Base-by-base conservation (phyloP, 306 rosid species). In the Senna siamea region DNA sequence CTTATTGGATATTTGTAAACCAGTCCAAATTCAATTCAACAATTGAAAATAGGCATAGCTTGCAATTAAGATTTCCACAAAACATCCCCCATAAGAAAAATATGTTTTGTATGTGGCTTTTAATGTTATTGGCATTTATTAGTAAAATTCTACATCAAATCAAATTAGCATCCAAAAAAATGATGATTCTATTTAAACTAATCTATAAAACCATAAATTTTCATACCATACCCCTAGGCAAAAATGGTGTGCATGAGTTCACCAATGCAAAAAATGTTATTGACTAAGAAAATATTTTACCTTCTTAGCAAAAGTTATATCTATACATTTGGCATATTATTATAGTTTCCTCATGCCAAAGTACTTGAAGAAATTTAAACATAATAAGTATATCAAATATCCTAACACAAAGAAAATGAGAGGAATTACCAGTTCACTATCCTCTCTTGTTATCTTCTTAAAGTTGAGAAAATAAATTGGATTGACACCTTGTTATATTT, bases 141-240 rank as follows among this genome's bases (percentile, higher is more conserved):
- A 35, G 18, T n/a, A 48, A 48, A 15, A 6, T 48, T 48, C 9
- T n/a, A n/a, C 54, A 48, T 48, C 54, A 5, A 15, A 48, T 37
- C 30, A 37, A 35, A 9, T 34, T 19, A 15, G 19, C n/a, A n/a
- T 60, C 19, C 66, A 1, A n/a, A 60, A 9, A 9, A 19, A 9
- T 5, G 18, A 10, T 17, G 11, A 4, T 11, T 38, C 50, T 38
- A 19, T 38, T 18, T 61, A 12, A 57, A 44, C 50, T 51, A 75
- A 55, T 54, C 55, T 35, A 34, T 18, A 32, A 14, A 34, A 65
- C 57, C n/a, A 55, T 56, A 68, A 67, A 34, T 34, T 51, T 68
- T 4, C 41, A 57, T 57, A 32, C 19, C 66, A 80, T 13, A 63
- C 20, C 15, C 38, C 17, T 43, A 55, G 44, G 32, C 19, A 1